Evolutionary conservation across 768 basidiomycete genomes (phyloP).

Genomic region (Mycena vulgaris): DNA sequence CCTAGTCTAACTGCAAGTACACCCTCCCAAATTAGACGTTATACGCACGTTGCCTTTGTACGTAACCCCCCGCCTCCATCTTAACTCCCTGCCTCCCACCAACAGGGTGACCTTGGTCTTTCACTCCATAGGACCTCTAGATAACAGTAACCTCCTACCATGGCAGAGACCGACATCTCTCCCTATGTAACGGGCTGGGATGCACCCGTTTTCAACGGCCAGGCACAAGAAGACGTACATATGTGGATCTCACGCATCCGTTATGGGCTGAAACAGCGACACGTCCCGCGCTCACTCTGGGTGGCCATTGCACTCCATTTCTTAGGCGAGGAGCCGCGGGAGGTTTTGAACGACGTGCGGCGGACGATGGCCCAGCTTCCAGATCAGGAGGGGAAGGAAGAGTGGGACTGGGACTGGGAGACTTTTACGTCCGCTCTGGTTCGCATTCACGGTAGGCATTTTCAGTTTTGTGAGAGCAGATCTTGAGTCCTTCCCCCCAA

Average conservation of each 20-base stretch:
- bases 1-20: too few species aligned
- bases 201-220: conserved; percentile 16
- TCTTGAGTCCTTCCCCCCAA: too few species aligned
- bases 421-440: conserved; percentile 7
- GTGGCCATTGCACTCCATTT: not conserved
- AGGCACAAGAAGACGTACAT: not conserved
- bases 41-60: too few species aligned
- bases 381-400: not conserved
- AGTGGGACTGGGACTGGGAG: conserved; percentile 13
- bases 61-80: too few species aligned
- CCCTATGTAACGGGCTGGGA: conserved; percentile 1
- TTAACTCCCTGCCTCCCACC: too few species aligned
- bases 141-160: conserved; percentile 2
- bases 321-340: conserved; percentile 19
- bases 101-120: too few species aligned
- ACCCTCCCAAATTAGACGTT: too few species aligned
- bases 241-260: conserved; percentile 2
- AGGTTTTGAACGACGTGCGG: not conserved
- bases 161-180: conserved; percentile 1
- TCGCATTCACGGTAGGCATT: conserved; percentile 4
- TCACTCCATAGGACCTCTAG: too few species aligned
- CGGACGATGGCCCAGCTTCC: not conserved
- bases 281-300: not conserved
- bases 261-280: conserved; percentile 14
- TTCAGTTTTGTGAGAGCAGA: too few species aligned